Evolutionary conservation across 352 stramenopile species (phyloP), one percentile per base, ranked within the genome.

Genomic region (Globisporangium mamillatum): DNA sequence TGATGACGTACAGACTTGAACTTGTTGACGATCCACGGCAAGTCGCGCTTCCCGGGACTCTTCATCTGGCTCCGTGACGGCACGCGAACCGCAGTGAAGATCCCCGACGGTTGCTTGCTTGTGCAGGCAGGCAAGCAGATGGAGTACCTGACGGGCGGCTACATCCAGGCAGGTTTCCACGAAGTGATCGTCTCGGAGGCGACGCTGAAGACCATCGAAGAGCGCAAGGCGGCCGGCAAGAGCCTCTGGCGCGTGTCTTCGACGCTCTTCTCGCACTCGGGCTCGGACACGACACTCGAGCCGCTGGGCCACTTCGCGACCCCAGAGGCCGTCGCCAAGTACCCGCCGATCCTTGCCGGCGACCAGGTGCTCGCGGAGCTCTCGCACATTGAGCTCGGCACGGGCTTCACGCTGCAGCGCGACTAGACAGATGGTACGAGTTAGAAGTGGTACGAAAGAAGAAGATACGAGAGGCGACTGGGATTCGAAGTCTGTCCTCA

Each of bases 1-100:
- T 29, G 50, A 20, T 32, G 50, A 29, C 22, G 3, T 18, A 20
- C 14, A 86, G 89, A 98, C 67, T 74, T 98, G n/a, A 98, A 98
- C 75, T 75, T 98, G 66, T 72, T 98, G 34, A 98, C 92, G 4
- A 97, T 98, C 67, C 93, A 98, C 76, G 93, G 92, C 74, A 97
- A 97, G 72, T 96, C 85, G 48, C 78, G 92, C 29, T 98, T 95
- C 75, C 93, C 92, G 9, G 93, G 93, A 4, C 80, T 98, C 5
- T 91, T 86, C 75, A 88, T 98, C 48, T 98, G 92, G 93, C 84
- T 95, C 3, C 86, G 90, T 61, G 89, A 97, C 73, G 90, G 86
- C 64, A 90, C 80, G 66, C 88, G 92, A 59, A 90, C 88, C 34
- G 72, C 83, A 0, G 91, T 98, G 18, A 90, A 85, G 72, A 94